Conservation (phyloP, 1,139 yeast species). For the Blastobotrys niveus region DNA sequence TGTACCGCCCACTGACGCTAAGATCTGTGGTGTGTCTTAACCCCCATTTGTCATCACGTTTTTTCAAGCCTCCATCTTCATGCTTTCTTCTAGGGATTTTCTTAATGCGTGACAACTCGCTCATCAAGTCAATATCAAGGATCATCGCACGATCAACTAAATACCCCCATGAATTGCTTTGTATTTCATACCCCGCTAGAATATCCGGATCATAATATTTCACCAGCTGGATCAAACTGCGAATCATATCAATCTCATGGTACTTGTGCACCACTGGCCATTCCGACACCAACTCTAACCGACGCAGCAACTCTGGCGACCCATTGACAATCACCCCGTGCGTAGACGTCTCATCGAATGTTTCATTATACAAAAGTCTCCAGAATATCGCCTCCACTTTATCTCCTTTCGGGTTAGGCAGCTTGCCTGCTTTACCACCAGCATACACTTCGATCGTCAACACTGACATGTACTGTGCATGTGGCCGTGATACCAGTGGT, state of each 20-base stretch:
- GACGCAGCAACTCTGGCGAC: slow-evolving; percentile 11
- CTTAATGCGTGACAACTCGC: slow-evolving; percentile 40
- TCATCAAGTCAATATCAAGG: slow-evolving; percentile 49
- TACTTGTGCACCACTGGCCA: slow-evolving; percentile 31
- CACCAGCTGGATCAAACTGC: slow-evolving; percentile 50
- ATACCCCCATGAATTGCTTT: slow-evolving; percentile 85
- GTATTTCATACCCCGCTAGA: slow-evolving; percentile 77
- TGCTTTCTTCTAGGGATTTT: neutral
- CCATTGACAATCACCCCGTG: slow-evolving; percentile 25
- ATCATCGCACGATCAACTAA: slow-evolving; percentile 58
- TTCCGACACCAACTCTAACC: slow-evolving; percentile 15
- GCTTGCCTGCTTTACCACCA: slow-evolving; percentile 43
- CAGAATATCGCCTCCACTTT: slow-evolving; percentile 57
- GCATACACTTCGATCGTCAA: slow-evolving; percentile 65
- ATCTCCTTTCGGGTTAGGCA: slow-evolving; percentile 67
- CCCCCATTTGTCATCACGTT: slow-evolving; percentile 63
- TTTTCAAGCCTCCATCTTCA: slow-evolving; percentile 20
- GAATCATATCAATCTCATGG: slow-evolving; percentile 53
- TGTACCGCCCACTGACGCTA: slow-evolving; percentile 69
- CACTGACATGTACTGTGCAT: slow-evolving; percentile 40
- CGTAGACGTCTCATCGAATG: slow-evolving; percentile 11
- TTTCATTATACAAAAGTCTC: slow-evolving; percentile 34
- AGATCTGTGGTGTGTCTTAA: slow-evolving; percentile 69
- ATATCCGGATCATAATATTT: slow-evolving; percentile 78
- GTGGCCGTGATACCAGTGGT: neutral